Base-by-base conservation (phyloP, 2,329 filamentous ascomycete species). In the Pseudogymnoascus sp. region DNA sequence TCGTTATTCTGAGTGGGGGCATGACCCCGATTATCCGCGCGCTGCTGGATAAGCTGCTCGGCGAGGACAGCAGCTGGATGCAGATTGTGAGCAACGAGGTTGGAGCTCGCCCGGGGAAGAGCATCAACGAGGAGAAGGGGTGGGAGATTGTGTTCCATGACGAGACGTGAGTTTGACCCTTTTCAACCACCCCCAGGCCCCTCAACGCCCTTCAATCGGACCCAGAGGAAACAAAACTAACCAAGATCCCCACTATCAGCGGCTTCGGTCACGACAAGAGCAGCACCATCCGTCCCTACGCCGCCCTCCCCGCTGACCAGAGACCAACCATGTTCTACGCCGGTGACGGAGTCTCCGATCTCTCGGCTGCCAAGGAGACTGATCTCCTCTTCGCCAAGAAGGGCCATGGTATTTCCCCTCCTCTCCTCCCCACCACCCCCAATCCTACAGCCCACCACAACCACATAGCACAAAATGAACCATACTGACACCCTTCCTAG, bases 231-330 rank as follows among this genome's bases (percentile, higher is more conserved):
- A 14, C 16, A 19, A 23, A 43, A 23, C 41, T 59, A 39, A 62
- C 4, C 31, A 35, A 10, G 8, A 35, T 35, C 7, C 29, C 11
- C 33, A n/a, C 29, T 6, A 43, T 1, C 49, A 72, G 70, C 58
- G 68, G 87, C 63, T 95, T 95, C 70, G 94, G 94, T n/a, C 94
- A 99, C 73, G 93, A 99, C 81, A 99, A 99, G 83, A 92, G 88
- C 26, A 80, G 93, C 61, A 91, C 94, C 73, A 91, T 99, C 70
- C 86, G 90, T 67, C 91, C 91, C 60, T 97, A 97, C 76, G 87
- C 88, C 2, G 80, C 85, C 26, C 80, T 96, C 45, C 86, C 90
- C 0, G 80, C 80, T 12, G 74, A 79, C 33, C 76, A 89, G 70
- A 83, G 92, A 43, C 94, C 94, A 2, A 87, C 85, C 39, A 84